phyloP scores from a whole-genome alignment of 345 rosid genomes.

The Eucalyptus curtisii region DNA sequence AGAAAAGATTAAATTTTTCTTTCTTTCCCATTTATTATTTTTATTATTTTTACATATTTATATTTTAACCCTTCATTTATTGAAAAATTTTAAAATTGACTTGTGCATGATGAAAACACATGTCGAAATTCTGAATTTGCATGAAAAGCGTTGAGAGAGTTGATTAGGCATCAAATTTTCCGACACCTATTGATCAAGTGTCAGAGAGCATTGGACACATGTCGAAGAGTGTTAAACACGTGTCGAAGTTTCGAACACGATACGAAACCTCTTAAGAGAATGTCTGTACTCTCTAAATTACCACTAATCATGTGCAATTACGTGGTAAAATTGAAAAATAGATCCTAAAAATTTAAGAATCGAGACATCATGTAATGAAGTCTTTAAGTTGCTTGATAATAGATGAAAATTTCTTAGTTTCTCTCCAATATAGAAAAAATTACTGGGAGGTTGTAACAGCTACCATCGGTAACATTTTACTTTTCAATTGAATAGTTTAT shows the following conservation, averaged over 20 bases:
- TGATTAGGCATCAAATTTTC: too few relatives aligned
- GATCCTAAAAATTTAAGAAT: not conserved
- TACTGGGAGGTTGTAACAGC: not conserved
- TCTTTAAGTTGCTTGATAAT: not conserved
- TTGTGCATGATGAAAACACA: too few relatives aligned
- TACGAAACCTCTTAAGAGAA: fast-evolving
- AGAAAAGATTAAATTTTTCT: too few relatives aligned
- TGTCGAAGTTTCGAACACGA: too few relatives aligned
- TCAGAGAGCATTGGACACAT: fast-evolving
- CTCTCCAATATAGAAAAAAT: not conserved
- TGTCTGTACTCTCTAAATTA: fast-evolving
- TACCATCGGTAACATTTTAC: fast-evolving
- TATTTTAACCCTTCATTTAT: too few relatives aligned
- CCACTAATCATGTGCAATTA: too few relatives aligned
- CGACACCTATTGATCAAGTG: fast-evolving
- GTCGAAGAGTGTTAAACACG: too few relatives aligned
- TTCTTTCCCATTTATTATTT: too few relatives aligned
- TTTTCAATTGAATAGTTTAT: not conserved
- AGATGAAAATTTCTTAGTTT: not conserved
- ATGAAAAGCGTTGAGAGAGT: too few relatives aligned
- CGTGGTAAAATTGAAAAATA: not conserved
- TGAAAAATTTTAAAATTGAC: too few relatives aligned
- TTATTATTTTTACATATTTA: too few relatives aligned
- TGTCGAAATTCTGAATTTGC: too few relatives aligned
- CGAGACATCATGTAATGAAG: not conserved